Conservation (phyloP, 345 rosid genomes). For the Erysimum cheiranthoides region DNA sequence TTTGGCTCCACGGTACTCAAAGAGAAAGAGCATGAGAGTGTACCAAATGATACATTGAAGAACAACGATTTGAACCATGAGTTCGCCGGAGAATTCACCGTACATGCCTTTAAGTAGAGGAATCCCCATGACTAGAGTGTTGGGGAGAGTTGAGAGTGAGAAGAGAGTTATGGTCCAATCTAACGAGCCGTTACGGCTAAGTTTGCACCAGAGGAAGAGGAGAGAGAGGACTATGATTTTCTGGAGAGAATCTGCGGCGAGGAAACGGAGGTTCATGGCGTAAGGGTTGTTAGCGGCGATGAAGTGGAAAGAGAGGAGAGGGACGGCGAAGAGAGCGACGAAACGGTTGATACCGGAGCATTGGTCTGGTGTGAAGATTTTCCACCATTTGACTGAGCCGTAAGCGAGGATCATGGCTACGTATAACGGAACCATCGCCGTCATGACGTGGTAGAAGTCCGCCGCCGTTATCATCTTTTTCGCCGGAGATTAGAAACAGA, state of each 20-base stretch:
- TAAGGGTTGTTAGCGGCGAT: slow-evolving; percentile 58
- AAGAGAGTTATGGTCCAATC: slow-evolving; percentile 65
- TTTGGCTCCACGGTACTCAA: slow-evolving; percentile 61
- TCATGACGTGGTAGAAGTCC: slow-evolving; percentile 98
- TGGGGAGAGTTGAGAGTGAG: slow-evolving; percentile 57
- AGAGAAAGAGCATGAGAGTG: slow-evolving; percentile 59
- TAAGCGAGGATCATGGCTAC: slow-evolving; percentile 97
- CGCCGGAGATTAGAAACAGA: slow-evolving; percentile 12
- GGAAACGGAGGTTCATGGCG: slow-evolving; percentile 57
- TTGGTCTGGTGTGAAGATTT: slow-evolving; percentile 93
- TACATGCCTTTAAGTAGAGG: slow-evolving; percentile 65
- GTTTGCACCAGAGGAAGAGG: slow-evolving; percentile 57
- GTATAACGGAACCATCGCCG: slow-evolving; percentile 97
- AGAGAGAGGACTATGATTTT: slow-evolving; percentile 52
- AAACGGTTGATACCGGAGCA: slow-evolving; percentile 99
- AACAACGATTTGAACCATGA: slow-evolving; percentile 63
- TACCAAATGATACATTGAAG: slow-evolving; percentile 62
- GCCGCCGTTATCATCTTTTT: slow-evolving; percentile 65
- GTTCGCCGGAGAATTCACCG: slow-evolving; percentile 52
- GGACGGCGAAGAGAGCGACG: slow-evolving; percentile 97
- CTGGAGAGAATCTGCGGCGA: slow-evolving; percentile 63
- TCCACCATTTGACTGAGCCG: slow-evolving; percentile 99
- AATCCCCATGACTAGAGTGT: slow-evolving; percentile 65
- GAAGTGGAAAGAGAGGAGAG: slow-evolving; percentile 94
- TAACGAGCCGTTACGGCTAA: slow-evolving; percentile 44